These are phyloP conservation scores for Gossypium herbaceum DNA, from an alignment of 345 rosid species.

Conservation along the genomic window DNA sequence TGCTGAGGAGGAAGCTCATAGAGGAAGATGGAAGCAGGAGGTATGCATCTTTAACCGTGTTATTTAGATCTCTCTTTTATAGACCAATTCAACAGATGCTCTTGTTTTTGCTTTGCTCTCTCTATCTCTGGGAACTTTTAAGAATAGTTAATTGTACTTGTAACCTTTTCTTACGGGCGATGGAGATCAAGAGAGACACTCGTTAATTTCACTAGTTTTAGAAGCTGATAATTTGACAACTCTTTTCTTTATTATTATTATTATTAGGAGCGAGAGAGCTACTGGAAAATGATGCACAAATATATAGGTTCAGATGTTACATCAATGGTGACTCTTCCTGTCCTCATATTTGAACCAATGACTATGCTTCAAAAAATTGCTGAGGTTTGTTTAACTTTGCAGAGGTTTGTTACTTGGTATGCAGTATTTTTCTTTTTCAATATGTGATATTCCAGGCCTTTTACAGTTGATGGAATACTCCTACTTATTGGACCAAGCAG, in stretches of 20 bases:
- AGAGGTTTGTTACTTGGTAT: background rate
- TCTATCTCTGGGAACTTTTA: background rate
- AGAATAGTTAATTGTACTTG: background rate
- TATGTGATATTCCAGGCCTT: constrained; percentile 2
- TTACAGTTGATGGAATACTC: constrained; percentile 88
- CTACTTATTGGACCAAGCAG: constrained; percentile 72
- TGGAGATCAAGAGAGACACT: background rate
- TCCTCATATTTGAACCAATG: constrained; percentile 84
- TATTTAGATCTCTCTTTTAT: background rate
- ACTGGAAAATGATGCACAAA: constrained; percentile 96
- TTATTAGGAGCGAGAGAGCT: constrained; percentile 71
- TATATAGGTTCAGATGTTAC: constrained; percentile 85
- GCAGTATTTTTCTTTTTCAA: constrained; percentile 8
- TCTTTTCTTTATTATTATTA: background rate
- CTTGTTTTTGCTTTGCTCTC: background rate
- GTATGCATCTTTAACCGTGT: constrained; percentile 22
- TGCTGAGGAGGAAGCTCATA: constrained; percentile 86
- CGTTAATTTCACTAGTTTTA: background rate
- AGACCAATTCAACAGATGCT: background rate
- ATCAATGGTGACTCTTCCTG: constrained; percentile 97
- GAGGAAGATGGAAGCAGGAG: constrained; percentile 93
- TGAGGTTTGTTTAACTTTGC: constrained; percentile 48
- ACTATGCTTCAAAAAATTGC: constrained; percentile 96
- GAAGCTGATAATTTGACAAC: background rate
- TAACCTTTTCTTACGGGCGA: background rate